Conservation (phyloP, 2,329 filamentous ascomycete species). For the Neophaeococcomyces aloes region DNA sequence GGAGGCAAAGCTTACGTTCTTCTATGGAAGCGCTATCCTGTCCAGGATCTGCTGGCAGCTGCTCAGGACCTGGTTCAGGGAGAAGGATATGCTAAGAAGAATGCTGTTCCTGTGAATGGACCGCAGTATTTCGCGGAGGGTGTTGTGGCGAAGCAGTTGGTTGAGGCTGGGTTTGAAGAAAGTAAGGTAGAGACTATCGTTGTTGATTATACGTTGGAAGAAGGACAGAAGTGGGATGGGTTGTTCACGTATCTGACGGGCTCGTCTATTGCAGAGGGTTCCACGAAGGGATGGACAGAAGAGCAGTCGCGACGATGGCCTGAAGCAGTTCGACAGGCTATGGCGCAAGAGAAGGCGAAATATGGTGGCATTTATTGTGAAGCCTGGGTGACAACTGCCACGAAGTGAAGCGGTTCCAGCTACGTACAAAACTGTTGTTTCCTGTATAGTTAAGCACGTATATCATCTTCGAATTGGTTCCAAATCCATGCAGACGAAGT, state of each 20-base stretch:
- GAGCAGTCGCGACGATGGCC: conserved; percentile 2
- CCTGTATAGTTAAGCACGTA: no score
- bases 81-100: neutral
- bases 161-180: conserved; percentile 3
- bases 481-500: no score
- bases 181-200: conserved; percentile 3
- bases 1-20: conserved; percentile 25
- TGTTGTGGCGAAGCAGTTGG: neutral
- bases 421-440: no score
- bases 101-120: conserved; percentile 1
- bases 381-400: conserved; percentile 6
- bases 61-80: conserved; percentile 6
- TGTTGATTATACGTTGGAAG: neutral
- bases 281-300: conserved; percentile 7
- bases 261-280: neutral
- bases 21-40: conserved; percentile 6
- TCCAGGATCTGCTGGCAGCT: conserved; percentile 1
- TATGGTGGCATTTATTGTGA: conserved; percentile 7
- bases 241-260: conserved; percentile 4
- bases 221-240: conserved; percentile 5
- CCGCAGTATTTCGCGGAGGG: conserved; percentile 8
- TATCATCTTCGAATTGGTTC: no score
- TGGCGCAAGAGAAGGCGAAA: conserved; percentile 2
- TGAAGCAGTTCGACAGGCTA: conserved; percentile 5
- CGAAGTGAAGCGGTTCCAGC: no score